These are phyloP conservation scores for Dryas drummondii DNA, from an alignment of 306 rosid genomes.

Conservation along the genomic window DNA sequence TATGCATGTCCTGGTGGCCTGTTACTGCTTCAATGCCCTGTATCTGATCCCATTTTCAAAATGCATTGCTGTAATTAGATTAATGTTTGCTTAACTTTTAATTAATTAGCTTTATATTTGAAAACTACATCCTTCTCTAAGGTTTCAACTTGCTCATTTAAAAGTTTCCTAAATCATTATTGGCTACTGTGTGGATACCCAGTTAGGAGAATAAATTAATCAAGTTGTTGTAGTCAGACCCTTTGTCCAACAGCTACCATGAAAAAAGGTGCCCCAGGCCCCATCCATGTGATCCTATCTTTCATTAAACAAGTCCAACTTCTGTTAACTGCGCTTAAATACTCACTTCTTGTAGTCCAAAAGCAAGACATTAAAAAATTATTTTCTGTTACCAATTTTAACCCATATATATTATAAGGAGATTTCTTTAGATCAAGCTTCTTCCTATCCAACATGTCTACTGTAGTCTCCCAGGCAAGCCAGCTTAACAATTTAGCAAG, in stretches of 20 bases:
- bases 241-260: constrained; percentile 1
- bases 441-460: not conserved
- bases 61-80: not conserved
- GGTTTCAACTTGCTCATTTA: not conserved
- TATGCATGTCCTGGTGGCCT: not conserved
- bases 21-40: not conserved
- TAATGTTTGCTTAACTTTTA: not conserved
- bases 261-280: not conserved
- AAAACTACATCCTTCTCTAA: not conserved
- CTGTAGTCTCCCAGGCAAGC: not conserved
- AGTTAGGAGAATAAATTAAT: not conserved
- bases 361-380: not conserved
- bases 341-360: not conserved
- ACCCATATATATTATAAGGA: not conserved
- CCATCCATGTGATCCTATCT: not conserved
- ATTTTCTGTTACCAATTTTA: not conserved
- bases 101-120: not conserved
- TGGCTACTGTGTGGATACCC: not conserved
- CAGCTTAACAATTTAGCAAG: not conserved
- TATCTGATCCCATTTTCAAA: not conserved
- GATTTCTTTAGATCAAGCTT: too few species aligned
- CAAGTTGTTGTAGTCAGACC: constrained; percentile 4
- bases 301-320: not conserved
- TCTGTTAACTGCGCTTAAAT: too few species aligned
- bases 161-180: not conserved